These are phyloP conservation scores for Fusarium sp. DNA, from an alignment of 2,329 filamentous ascomycete species.

Conservation along the genomic window DNA sequence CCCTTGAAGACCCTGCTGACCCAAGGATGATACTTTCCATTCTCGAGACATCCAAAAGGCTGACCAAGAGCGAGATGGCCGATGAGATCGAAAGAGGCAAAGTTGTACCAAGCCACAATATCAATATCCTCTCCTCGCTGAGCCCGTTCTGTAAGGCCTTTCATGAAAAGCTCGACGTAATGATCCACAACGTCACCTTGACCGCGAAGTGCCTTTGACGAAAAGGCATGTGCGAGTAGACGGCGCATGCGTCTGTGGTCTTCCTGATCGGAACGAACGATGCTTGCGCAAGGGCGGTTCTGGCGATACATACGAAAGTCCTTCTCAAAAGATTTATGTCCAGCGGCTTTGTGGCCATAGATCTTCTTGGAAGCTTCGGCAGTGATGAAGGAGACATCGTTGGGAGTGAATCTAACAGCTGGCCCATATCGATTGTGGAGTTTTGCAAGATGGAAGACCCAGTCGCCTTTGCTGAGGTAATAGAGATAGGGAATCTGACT, in stretches of 20 bases:
- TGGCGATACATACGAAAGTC: constrained; percentile 7
- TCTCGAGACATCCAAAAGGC: constrained; percentile 8
- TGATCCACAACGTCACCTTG: background rate
- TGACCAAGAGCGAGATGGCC: constrained; percentile 4
- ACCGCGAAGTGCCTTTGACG: background rate
- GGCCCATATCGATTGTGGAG: constrained; percentile 7
- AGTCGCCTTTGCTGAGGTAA: background rate
- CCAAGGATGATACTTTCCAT: constrained; percentile 11
- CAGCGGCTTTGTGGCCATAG: background rate
- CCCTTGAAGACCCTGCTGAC: background rate
- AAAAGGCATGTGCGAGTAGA: constrained; percentile 11
- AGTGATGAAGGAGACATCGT: constrained; percentile 15
- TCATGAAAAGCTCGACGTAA: background rate
- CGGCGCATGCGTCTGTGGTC: constrained; percentile 12
- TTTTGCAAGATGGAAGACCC: background rate
- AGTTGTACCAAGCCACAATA: constrained; percentile 15
- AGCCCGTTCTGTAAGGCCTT: background rate
- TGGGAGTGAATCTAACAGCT: background rate
- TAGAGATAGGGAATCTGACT: constrained; percentile 2
- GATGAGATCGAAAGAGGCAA: constrained; percentile 7
- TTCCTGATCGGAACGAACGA: background rate
- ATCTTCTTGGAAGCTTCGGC: constrained; percentile 5
- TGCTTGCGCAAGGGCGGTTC: background rate
- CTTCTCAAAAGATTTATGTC: background rate
- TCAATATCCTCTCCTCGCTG: background rate